Conservation (phyloP, 495 filamentous ascomycete genomes). For the Podospora pseudocomata region DNA sequence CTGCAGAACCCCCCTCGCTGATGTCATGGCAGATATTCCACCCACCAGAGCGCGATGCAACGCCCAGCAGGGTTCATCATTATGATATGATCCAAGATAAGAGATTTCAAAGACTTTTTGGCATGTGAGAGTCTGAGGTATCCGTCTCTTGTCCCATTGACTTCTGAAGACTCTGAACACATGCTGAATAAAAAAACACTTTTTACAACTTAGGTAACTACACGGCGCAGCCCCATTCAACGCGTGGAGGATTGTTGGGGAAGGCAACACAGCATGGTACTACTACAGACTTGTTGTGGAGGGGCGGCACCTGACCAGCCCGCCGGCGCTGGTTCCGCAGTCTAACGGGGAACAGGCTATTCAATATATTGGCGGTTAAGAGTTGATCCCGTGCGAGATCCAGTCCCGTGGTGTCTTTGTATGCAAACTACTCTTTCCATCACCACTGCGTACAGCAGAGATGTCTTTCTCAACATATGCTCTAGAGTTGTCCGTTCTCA, state of each 20-base stretch:
- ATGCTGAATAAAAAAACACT: background rate
- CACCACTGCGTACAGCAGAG: background rate
- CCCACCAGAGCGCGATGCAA: background rate
- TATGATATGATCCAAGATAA: background rate
- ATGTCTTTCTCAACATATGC: background rate
- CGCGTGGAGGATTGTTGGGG: conserved; percentile 6
- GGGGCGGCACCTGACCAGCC: conserved; percentile 2
- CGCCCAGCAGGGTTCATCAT: background rate
- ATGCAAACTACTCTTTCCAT: background rate
- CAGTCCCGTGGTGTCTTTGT: background rate
- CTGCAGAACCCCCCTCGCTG: conserved; percentile 19
- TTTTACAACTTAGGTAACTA: background rate
- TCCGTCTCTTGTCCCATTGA: background rate
- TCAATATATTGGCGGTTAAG: background rate
- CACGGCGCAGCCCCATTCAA: conserved; percentile 8
- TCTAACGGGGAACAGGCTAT: conserved; percentile 1
- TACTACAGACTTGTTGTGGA: background rate
- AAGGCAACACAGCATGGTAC: conserved; percentile 1
- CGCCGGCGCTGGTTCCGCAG: conserved; percentile 3
- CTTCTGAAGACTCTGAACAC: background rate
- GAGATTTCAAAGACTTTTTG: background rate
- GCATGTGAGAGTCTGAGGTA: background rate
- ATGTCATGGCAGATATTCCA: conserved; percentile 25
- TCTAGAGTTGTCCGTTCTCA: no score
- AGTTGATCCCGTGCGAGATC: background rate